Conservation (phyloP, 75 land plant species). For the Gnetum montanum region DNA sequence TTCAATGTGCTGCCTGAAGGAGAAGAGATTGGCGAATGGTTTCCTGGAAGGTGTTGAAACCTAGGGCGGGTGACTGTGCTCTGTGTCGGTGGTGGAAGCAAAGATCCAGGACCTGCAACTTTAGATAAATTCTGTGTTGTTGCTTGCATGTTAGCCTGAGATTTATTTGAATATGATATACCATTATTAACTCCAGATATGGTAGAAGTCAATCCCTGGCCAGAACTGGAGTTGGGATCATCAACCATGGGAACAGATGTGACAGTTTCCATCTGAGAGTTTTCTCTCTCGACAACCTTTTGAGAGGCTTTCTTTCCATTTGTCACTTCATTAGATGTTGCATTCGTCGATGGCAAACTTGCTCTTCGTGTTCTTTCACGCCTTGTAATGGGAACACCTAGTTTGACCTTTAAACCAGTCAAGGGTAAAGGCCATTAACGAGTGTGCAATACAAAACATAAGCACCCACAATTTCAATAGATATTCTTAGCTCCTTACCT, state of each 20-base stretch:
- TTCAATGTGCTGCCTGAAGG: conserved; percentile 13
- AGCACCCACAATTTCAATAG: too few relatives aligned
- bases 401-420: conserved; percentile 45
- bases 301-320: conserved; percentile 53
- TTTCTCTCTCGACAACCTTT: conserved; percentile 31
- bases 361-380: conserved; percentile 43
- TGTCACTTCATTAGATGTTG: conserved; percentile 27
- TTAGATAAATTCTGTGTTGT: conserved; percentile 23
- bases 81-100: conserved; percentile 17
- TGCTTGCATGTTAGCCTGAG: conserved; percentile 9
- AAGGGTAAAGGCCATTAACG: too few relatives aligned
- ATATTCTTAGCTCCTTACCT: too few relatives aligned
- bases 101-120: conserved; percentile 8
- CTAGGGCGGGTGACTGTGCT: conserved; percentile 11
- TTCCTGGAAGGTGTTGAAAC: conserved; percentile 23
- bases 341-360: conserved; percentile 28
- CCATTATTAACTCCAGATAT: conserved; percentile 16
- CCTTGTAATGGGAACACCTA: conserved; percentile 29
- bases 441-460: too few relatives aligned
- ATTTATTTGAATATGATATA: conserved; percentile 17
- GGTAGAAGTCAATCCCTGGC: conserved; percentile 14
- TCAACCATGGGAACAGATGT: conserved; percentile 14
- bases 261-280: conserved; percentile 14
- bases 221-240: conserved; percentile 2
- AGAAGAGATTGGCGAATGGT: conserved; percentile 21